Base-by-base conservation (phyloP, 1,139 yeast species). In the Groenewaldozyma auringiensis region DNA sequence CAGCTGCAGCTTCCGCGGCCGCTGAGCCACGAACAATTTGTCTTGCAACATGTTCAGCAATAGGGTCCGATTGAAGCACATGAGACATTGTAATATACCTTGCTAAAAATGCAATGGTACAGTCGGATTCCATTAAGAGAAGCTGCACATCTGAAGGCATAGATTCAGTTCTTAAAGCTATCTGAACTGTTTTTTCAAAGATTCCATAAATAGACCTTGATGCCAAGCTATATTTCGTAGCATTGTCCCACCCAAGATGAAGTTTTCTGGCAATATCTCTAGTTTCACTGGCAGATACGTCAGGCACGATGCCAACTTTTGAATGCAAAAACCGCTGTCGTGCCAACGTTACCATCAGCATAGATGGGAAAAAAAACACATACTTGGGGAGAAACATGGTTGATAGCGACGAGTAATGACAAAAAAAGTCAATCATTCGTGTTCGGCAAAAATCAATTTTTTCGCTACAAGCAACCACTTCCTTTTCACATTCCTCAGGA, bases 261-360 rank as follows among this genome's bases (percentile, higher is more conserved):
- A 33, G 18, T 17, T 13, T 33, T 33, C 9, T 17, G 13, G 16
- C 4, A 33, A 33, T 33, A 33, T 33, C 36, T 17, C 20, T 33
- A 11, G 13, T 13, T 4, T 33, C 6, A 4, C 9, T 4, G 18
- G 4, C 36, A 33, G 17, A 11, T 6, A 33, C 20, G 8, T n/a
- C 18, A 11, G 36, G 20, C 4, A 33, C 36, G 13, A 33, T 14
- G 13, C 18, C 18, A 32, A 32, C 6, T 13, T 32, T 6, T 32
- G 36, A 32, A 16, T 32, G 36, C 8, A 32, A n/a, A 32, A 32
- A 32, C 18, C 38, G 21, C 14, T 35, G 38, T 18, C 38, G 8
- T 9, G 38, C 8, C 13, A 35, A 18, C 6, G 25, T 14, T 14
- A 35, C 9, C 21, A 35, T 35, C 13, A 20, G 21, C 9, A 14